phyloP scores from a whole-genome alignment of 78 protist species.

The Planoprotostelium fungivorum region DNA sequence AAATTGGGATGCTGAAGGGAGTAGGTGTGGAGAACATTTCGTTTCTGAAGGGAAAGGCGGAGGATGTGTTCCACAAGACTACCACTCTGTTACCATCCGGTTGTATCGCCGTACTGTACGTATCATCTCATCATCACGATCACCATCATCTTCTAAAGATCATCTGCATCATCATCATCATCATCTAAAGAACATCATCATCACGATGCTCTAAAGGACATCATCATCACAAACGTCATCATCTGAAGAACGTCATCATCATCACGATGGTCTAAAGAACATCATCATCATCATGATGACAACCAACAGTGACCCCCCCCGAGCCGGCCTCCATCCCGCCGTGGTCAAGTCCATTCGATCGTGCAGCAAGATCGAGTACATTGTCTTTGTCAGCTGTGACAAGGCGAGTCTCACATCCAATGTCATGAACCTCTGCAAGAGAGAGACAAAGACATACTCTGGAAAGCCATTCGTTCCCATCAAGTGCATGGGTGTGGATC shows the following conservation, averaged over 20 bases:
- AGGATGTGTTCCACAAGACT: background rate
- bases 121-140: background rate
- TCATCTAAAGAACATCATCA: background rate
- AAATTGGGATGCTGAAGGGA: background rate
- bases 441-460: conserved; percentile 7
- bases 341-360: conserved; percentile 62
- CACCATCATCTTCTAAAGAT: too few relatives aligned
- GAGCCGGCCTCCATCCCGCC: conserved; percentile 68
- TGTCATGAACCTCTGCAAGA: conserved; percentile 54
- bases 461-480: conserved; percentile 72
- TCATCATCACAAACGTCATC: too few relatives aligned
- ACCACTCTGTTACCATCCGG: background rate
- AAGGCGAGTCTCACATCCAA: conserved; percentile 45
- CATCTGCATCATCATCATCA: background rate
- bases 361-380: conserved; percentile 11
- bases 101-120: background rate
- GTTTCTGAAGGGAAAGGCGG: background rate
- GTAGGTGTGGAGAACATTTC: background rate
- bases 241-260: background rate
- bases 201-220: background rate
- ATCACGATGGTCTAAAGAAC: background rate
- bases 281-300: background rate
- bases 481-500: conserved; percentile 57
- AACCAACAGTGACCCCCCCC: conserved; percentile 58
- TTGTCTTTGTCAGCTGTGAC: conserved; percentile 79